A percentile compares a stretch with the other conserved stretches of the same genome.
phyloP scores from a whole-genome alignment of 495 filamentous ascomycete species.

The Hyaloscypha finlandica region DNA sequence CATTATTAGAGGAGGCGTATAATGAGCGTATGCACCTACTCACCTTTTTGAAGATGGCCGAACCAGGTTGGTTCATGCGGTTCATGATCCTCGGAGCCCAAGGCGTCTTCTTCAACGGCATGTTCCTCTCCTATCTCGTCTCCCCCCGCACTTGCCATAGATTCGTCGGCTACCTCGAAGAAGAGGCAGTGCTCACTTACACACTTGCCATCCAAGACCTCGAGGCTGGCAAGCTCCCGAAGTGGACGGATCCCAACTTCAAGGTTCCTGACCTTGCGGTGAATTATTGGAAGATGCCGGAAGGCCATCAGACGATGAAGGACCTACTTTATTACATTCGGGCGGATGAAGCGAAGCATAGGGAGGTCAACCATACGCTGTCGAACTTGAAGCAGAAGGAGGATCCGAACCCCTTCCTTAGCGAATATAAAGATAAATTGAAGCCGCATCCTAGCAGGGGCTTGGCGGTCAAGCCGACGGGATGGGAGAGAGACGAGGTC shows the following conservation, averaged over 20 bases:
- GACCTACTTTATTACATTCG: slow-evolving; percentile 87
- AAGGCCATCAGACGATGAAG: slow-evolving; percentile 76
- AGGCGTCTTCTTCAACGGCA: slow-evolving; percentile 89
- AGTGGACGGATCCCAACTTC: slow-evolving; percentile 66
- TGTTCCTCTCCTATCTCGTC: slow-evolving; percentile 88
- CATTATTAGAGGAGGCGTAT: slow-evolving; percentile 87
- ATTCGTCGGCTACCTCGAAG: slow-evolving; percentile 96
- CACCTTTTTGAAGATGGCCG: slow-evolving; percentile 89
- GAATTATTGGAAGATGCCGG: slow-evolving; percentile 90
- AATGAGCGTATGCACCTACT: slow-evolving; percentile 97
- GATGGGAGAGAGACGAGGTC: slow-evolving; percentile 85
- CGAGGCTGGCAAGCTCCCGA: slow-evolving; percentile 77
- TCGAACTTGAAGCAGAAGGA: slow-evolving; percentile 77
- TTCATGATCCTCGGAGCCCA: slow-evolving; percentile 80
- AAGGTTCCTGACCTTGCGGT: slow-evolving; percentile 85
- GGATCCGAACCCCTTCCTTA: slow-evolving; percentile 90
- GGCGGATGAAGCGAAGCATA: slow-evolving; percentile 94
- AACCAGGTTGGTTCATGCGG: slow-evolving; percentile 88
- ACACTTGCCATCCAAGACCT: slow-evolving; percentile 83
- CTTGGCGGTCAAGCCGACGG: slow-evolving; percentile 65
- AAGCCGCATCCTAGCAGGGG: slow-evolving; percentile 71
- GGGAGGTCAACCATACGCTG: slow-evolving; percentile 96
- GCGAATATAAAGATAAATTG: slow-evolving; percentile 64
- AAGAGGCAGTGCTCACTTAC: slow-evolving; percentile 96
- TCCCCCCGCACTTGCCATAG: slow-evolving; percentile 90